phyloP scores from a whole-genome alignment of 1,139 yeast species.

The Candida neerlandica region DNA sequence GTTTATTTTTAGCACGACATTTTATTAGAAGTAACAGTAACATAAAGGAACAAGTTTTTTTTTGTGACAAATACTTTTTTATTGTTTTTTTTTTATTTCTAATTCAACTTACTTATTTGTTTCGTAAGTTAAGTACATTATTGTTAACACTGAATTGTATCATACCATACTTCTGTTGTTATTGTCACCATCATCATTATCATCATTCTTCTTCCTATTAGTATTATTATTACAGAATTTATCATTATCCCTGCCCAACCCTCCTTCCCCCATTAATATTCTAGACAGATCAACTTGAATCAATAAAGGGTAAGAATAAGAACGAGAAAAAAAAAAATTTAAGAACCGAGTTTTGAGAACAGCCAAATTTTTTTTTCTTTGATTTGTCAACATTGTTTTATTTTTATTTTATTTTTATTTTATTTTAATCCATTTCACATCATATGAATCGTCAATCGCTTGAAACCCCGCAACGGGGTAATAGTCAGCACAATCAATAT shows the following conservation, averaged over 20 bases:
- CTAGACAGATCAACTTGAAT: neutral
- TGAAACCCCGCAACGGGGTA: constrained; percentile 10
- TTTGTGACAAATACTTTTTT: neutral
- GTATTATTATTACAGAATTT: neutral
- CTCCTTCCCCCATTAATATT: neutral
- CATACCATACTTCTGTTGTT: neutral
- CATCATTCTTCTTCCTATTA: neutral
- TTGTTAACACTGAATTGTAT: neutral
- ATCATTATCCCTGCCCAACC: neutral
- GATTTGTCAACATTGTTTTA: constrained; percentile 1
- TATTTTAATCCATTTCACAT: constrained; percentile 1
- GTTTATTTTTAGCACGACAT: constrained; percentile 7
- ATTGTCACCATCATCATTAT: too few relatives aligned
- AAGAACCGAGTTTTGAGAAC: constrained; percentile 1
- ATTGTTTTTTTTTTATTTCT: neutral
- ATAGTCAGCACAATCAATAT: constrained; percentile 1
- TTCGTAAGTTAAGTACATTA: neutral
- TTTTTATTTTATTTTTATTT: too few relatives aligned
- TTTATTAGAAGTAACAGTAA: too few relatives aligned
- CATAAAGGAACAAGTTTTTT: neutral
- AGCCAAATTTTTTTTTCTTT: neutral
- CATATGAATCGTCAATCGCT: constrained; percentile 9
- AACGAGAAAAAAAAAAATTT: neutral
- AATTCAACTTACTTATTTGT: neutral
- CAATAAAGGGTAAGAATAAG: constrained; percentile 3